Evolutionary conservation across 345 rosid species (phyloP), one percentile per base, ranked within the genome.

Genomic region (Ailanthus altissimus): DNA sequence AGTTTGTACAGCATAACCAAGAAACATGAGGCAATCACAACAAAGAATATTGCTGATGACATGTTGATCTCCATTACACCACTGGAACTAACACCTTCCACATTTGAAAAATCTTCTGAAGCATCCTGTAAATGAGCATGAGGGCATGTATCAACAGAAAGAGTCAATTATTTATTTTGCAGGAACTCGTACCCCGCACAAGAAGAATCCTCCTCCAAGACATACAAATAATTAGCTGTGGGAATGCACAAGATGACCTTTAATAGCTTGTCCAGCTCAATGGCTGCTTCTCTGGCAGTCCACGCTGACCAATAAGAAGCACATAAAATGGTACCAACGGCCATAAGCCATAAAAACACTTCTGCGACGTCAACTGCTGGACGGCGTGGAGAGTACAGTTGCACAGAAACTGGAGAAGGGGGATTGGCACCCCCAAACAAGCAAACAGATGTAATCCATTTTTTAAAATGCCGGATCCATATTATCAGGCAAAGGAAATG

Each of bases 261-360:
- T 66, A 91, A 85, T 58, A 93, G 87, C 88, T 92, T 93, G 83
- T 96, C 99, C 79, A 83, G 95, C 85, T 93, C 98, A 59, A 86
- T 91, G 73, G 92, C 91, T 76, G 90, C 89, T 88, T 96, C 99
- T 85, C 90, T 91, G 40, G 91, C 91, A 70, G 90, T 93, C 93
- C 93, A 89, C 25, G 97, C 99, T 36, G 99, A 95, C 99, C 99
- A 93, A 75, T 87, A 95, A 73, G 98, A 90, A 75, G 97, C 94
- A 86, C 97, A 90, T 75, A 93, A 80, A 56, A 96, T 93, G 75
- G 97, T 93, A 70, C 97, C 94, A 57, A 92, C 97, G 76, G 99
- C 99, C 97, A 96, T 93, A 74, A 96, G 95, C 99, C 99, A 96
- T 28, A 96, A 82, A 79, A 96, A 96, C 67, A 96, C 97, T 90